phyloP scores from a whole-genome alignment of 257 asterid genomes.

The Nicotiana benthamiana region DNA sequence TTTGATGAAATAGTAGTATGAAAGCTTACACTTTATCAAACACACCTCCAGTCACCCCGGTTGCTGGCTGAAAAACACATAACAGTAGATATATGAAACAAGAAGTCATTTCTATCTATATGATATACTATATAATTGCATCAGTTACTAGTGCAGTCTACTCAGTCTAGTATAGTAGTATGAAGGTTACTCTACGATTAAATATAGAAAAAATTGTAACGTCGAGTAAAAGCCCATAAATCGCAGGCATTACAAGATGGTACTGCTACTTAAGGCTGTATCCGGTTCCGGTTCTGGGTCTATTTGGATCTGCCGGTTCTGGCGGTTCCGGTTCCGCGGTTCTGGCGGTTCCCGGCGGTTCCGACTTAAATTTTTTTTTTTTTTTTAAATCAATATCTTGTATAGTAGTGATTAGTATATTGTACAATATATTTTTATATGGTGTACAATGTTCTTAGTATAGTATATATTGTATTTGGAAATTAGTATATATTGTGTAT shows the following conservation, averaged over 20 bases:
- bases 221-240: neutral
- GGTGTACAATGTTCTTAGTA: no score
- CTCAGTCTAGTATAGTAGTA: neutral
- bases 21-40: slow-evolving; percentile 1
- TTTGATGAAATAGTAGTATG: no score
- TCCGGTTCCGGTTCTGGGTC: no score
- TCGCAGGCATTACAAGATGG: neutral
- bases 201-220: neutral
- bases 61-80: neutral
- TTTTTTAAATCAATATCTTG: no score
- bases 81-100: neutral
- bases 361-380: no score
- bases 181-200: neutral
- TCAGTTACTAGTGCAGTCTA: neutral
- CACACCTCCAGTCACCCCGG: neutral
- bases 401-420: no score
- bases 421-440: no score
- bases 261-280: neutral
- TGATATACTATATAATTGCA: neutral
- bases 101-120: neutral
- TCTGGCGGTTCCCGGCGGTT: no score
- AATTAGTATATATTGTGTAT: no score
- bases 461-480: no score
- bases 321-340: no score
- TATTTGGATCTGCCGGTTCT: no score